These are phyloP conservation scores for Pythium plurisporium DNA, from an alignment of 352 stramenopile genomes.

Conservation along the genomic window DNA sequence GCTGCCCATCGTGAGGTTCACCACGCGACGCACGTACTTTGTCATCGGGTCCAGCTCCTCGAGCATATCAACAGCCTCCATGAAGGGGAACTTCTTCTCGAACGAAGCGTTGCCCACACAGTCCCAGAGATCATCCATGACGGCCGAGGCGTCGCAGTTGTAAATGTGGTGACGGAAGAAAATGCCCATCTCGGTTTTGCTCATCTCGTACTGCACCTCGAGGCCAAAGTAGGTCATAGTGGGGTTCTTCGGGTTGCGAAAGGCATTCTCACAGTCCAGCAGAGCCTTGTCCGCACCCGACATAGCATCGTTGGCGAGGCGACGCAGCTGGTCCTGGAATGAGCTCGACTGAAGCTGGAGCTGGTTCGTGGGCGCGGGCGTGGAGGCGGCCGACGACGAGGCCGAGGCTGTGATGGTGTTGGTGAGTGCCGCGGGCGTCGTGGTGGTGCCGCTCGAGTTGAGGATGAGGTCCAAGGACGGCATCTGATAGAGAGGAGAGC, in stretches of 20 bases:
- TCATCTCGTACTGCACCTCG: slow-evolving; percentile 87
- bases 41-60: slow-evolving; percentile 71
- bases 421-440: slow-evolving; percentile 50
- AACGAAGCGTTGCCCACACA: slow-evolving; percentile 63
- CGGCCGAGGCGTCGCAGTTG: slow-evolving; percentile 59
- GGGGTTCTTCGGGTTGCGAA: slow-evolving; percentile 78
- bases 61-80: slow-evolving; percentile 63
- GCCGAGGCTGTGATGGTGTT: slow-evolving; percentile 55
- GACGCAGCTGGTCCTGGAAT: slow-evolving; percentile 74
- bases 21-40: slow-evolving; percentile 78
- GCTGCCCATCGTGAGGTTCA: slow-evolving; percentile 78
- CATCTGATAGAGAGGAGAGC: slow-evolving; percentile 33
- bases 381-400: slow-evolving; percentile 45
- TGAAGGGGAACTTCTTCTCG: slow-evolving; percentile 83
- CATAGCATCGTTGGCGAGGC: slow-evolving; percentile 64
- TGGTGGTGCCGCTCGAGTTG: slow-evolving; percentile 63
- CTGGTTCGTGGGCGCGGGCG: slow-evolving; percentile 47
- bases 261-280: slow-evolving; percentile 64
- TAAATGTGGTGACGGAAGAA: slow-evolving; percentile 85
- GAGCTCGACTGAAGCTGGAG: slow-evolving; percentile 74
- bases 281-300: slow-evolving; percentile 54
- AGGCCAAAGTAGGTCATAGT: slow-evolving; percentile 89
- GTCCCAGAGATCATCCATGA: slow-evolving; percentile 80
- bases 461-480: slow-evolving; percentile 82
- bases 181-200: slow-evolving; percentile 82